Base-by-base conservation (phyloP, 1,139 yeast species). In the Ogataea hybrid region DNA sequence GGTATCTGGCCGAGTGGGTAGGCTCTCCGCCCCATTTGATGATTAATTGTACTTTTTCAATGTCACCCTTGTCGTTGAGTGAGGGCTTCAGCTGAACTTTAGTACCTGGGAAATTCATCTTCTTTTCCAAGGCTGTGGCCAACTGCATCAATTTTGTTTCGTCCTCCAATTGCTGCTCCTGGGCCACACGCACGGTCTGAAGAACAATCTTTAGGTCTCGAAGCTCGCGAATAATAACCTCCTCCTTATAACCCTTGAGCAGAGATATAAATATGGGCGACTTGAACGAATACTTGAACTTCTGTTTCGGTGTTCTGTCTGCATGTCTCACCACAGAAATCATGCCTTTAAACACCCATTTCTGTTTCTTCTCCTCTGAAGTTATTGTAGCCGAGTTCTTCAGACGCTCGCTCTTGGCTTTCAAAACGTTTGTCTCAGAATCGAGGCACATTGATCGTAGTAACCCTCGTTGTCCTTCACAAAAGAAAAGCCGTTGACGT, bases 1-100 rank as follows among this genome's bases (percentile, higher is more conserved):
- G 99, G 62, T 88, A 86, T 47, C 84, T 77, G 1, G 98, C 97
- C 8, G 97, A 89, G 63, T 94, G 99, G 1, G 99, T 94, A 8
- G 98, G 97, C 63, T 94, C 99, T 51, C 99, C 99, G 55, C 98
- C 98, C 98, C 98, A 94, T 63, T 94, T 94, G 56, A 92, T 71
- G 50, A 92, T 94, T 50, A 94, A 81, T 64, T 94, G 98, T 17
- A 92, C 97, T 59, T 94, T 94, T 52, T 90, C 97, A 15, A 92
- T 95, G 39, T 84, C 90, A 17, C 55, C 58, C 30, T 78, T 83
- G 7, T 71, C 68, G 54, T 78, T 76, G 41, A 89, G 62, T 5
- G 95, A 80, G 0, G 99, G 99, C 61, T 94, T 94, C 54, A 94
- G 70, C 67, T 94, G 99, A 47, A 94, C 86, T 58, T 94, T 94